Conservation (phyloP, 208 protist genomes). For the Acanthamoeba castellanii region DNA sequence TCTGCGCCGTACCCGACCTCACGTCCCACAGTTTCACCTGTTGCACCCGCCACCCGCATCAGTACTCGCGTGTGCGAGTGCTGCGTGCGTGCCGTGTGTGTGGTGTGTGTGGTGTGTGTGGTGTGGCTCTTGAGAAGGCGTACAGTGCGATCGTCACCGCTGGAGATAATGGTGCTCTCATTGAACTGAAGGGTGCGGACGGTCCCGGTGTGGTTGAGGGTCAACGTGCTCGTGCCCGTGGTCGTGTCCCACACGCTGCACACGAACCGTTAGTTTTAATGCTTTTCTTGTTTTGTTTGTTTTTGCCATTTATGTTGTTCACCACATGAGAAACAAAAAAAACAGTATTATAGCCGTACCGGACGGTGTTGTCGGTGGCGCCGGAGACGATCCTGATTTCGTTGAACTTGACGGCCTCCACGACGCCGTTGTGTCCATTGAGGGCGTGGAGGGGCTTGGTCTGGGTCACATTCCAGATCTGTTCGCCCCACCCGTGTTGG, state of each 20-base stretch:
- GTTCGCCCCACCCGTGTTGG: background rate
- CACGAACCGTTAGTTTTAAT: no score
- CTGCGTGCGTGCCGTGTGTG: background rate
- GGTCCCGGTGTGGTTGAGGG: background rate
- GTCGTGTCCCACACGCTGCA: conserved; percentile 70
- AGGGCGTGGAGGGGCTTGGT: conserved; percentile 69
- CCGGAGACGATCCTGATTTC: conserved; percentile 70
- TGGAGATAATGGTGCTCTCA: conserved; percentile 55
- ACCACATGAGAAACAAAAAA: background rate
- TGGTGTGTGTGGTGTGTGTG: no score
- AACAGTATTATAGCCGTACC: background rate
- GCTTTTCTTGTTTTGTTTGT: no score
- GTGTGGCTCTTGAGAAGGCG: background rate
- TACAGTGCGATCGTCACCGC: conserved; percentile 61
- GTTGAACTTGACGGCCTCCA: conserved; percentile 64
- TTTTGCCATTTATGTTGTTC: background rate
- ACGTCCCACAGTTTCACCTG: conserved; percentile 72
- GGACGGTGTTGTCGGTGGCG: conserved; percentile 56
- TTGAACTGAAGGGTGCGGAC: conserved; percentile 20
- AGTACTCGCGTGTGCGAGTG: background rate
- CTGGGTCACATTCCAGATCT: conserved; percentile 71
- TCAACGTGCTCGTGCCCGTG: conserved; percentile 46
- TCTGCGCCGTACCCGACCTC: conserved; percentile 37
- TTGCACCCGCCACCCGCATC: background rate
- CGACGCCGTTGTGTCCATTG: conserved; percentile 28